A percentile compares a stretch with the other conserved stretches of the same genome.
phyloP scores from a whole-genome alignment of 805 yeast genomes.

The Pichia ethanolica region DNA sequence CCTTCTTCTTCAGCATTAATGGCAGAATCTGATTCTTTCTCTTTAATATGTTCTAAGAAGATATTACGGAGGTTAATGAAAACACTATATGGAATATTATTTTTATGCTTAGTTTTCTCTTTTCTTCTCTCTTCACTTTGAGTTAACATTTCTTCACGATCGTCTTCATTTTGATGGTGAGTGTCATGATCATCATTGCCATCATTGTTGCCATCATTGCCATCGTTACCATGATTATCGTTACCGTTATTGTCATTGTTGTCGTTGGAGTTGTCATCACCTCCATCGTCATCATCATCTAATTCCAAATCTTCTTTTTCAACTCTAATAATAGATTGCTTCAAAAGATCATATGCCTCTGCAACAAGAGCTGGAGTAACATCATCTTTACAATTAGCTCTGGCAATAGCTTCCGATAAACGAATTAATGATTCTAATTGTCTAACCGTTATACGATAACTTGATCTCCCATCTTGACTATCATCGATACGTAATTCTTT shows the following conservation, averaged over 20 bases:
- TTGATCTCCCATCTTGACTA: constrained; percentile 81
- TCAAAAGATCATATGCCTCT: constrained; percentile 84
- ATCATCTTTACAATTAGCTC: constrained; percentile 90
- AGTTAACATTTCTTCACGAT: constrained; percentile 4
- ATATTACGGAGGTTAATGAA: constrained; percentile 78
- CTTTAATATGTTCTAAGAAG: constrained; percentile 48
- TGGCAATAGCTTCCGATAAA: constrained; percentile 90
- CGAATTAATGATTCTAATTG: constrained; percentile 93
- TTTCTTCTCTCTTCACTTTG: constrained; percentile 4
- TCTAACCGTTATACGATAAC: constrained; percentile 93
- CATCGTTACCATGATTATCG: constrained; percentile 12
- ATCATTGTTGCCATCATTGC: neutral
- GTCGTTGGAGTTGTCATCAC: constrained; percentile 28
- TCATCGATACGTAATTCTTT: constrained; percentile 84
- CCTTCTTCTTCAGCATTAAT: constrained; percentile 41
- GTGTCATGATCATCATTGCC: neutral
- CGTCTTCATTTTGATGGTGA: constrained; percentile 6
- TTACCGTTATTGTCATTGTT: constrained; percentile 24
- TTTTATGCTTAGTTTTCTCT: constrained; percentile 16
- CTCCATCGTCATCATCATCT: constrained; percentile 49
- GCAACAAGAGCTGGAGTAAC: constrained; percentile 80
- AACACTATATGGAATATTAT: constrained; percentile 72
- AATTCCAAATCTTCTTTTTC: constrained; percentile 89
- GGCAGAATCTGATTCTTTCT: constrained; percentile 33
- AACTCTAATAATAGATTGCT: constrained; percentile 88